A percentile compares a stretch with the other conserved stretches of the same genome.
Conservation (phyloP, 2,329 filamentous ascomycete genomes). For the Cladophialophora exuberans region DNA sequence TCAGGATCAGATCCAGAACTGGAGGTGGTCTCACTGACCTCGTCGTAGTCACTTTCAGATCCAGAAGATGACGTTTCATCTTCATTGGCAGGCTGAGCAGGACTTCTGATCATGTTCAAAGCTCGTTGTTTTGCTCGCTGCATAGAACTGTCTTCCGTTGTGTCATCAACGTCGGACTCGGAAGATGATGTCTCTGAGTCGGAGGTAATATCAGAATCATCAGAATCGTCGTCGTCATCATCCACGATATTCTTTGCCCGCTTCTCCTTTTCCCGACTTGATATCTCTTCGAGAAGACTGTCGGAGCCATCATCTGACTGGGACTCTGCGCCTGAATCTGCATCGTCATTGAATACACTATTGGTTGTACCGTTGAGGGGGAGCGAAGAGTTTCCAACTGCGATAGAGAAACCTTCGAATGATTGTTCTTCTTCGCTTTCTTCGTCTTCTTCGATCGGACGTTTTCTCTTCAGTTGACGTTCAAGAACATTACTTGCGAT, state of each 20-base stretch:
- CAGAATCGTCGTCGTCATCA: conserved; percentile 32
- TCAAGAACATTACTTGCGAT: conserved; percentile 9
- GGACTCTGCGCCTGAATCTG: no score
- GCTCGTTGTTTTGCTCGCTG: conserved; percentile 46
- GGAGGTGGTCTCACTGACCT: conserved; percentile 26
- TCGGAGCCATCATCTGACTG: conserved; percentile 41
- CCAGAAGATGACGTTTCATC: conserved; percentile 26
- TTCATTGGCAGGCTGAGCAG: conserved; percentile 12
- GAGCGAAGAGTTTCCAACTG: neutral
- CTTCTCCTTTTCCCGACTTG: conserved; percentile 49
- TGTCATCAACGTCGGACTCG: conserved; percentile 41
- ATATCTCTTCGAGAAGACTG: conserved; percentile 50
- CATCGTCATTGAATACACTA: conserved; percentile 7
- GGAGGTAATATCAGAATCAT: conserved; percentile 21
- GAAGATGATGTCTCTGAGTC: conserved; percentile 24
- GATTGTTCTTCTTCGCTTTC: conserved; percentile 9
- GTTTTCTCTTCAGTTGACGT: conserved; percentile 24
- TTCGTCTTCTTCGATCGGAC: conserved; percentile 22
- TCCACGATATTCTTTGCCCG: conserved; percentile 17
- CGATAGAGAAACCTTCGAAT: conserved; percentile 27
- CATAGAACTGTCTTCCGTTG: conserved; percentile 49
- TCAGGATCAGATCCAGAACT: conserved; percentile 37
- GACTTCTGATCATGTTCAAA: conserved; percentile 17
- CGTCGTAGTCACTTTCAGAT: conserved; percentile 28
- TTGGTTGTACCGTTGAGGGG: neutral